Conservation (phyloP, 371 early-diverging fungal species). For the Smittium culicis region DNA sequence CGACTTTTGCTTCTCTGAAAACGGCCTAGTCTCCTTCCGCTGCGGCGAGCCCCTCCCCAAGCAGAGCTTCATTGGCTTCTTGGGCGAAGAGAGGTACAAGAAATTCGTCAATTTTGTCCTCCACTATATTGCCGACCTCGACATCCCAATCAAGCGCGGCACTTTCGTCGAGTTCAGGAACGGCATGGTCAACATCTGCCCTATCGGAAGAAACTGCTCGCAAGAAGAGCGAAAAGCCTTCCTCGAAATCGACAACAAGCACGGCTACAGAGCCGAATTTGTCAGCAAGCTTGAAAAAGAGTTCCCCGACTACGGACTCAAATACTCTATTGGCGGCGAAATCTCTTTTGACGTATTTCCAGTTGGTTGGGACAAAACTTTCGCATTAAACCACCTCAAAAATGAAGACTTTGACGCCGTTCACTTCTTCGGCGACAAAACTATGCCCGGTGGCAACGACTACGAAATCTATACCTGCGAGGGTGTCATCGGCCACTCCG, state of each 20-base stretch:
- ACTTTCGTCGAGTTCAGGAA: constrained; percentile 98
- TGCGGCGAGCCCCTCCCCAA: constrained; percentile 45
- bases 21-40: constrained; percentile 95
- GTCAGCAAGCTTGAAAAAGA: constrained; percentile 70
- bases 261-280: constrained; percentile 72
- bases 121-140: constrained; percentile 87
- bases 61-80: constrained; percentile 80
- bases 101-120: constrained; percentile 89
- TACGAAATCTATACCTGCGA: constrained; percentile 92
- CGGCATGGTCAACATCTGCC: constrained; percentile 99
- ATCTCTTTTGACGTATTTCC: constrained; percentile 99
- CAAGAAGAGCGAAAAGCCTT: constrained; percentile 87
- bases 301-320: constrained; percentile 79
- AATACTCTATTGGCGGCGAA: constrained; percentile 98
- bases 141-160: constrained; percentile 94
- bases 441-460: constrained; percentile 96
- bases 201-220: constrained; percentile 97
- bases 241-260: constrained; percentile 78
- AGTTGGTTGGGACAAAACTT: constrained; percentile 99
- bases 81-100: constrained; percentile 96
- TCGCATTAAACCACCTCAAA: constrained; percentile 88
- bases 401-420: constrained; percentile 78
- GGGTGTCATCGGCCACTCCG: constrained; percentile 75
- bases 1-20: constrained; percentile 98
- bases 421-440: constrained; percentile 99